A percentile compares a stretch with the other conserved stretches of the same genome.
Evolutionary conservation across 176 grass and related monocot species (phyloP).

Genomic region (Pontederia crassipes): DNA sequence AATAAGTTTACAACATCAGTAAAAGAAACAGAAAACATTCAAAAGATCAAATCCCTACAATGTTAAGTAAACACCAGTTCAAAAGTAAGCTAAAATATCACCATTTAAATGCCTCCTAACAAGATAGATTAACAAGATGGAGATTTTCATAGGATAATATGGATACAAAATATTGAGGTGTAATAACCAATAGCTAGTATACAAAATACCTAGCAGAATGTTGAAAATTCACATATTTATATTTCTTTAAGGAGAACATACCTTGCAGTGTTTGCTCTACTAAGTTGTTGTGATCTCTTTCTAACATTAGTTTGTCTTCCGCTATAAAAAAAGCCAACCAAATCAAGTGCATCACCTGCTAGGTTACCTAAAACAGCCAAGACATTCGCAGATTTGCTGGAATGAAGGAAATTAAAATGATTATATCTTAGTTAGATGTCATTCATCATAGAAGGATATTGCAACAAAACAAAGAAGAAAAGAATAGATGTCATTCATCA

Average conservation of each 20-base stretch:
- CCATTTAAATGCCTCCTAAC: too few relatives aligned
- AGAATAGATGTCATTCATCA: slow-evolving; percentile 6
- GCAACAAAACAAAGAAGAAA: slow-evolving; percentile 9
- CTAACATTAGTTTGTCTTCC: slow-evolving; percentile 60
- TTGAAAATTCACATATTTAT: too few relatives aligned
- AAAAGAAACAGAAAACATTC: too few relatives aligned
- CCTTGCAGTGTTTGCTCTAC: slow-evolving; percentile 65
- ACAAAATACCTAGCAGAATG: too few relatives aligned
- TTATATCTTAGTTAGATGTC: slow-evolving; percentile 26
- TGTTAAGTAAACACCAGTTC: too few relatives aligned
- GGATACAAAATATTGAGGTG: too few relatives aligned
- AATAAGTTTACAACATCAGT: too few relatives aligned
- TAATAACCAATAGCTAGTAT: too few relatives aligned
- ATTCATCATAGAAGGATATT: slow-evolving; percentile 6
- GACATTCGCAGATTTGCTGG: slow-evolving; percentile 94
- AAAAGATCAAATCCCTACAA: too few relatives aligned
- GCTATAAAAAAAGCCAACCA: slow-evolving; percentile 94
- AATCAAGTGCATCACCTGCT: slow-evolving; percentile 71
- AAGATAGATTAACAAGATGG: too few relatives aligned
- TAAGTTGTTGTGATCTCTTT: slow-evolving; percentile 44
- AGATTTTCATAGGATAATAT: too few relatives aligned
- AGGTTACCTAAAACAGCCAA: slow-evolving; percentile 88
- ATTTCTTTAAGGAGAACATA: slow-evolving; percentile 10
- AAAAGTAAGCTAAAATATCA: too few relatives aligned
- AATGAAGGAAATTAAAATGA: slow-evolving; percentile 7